Conservation (phyloP, 2,329 filamentous ascomycete species). For the Magnaporthiopsis rhizophila region DNA sequence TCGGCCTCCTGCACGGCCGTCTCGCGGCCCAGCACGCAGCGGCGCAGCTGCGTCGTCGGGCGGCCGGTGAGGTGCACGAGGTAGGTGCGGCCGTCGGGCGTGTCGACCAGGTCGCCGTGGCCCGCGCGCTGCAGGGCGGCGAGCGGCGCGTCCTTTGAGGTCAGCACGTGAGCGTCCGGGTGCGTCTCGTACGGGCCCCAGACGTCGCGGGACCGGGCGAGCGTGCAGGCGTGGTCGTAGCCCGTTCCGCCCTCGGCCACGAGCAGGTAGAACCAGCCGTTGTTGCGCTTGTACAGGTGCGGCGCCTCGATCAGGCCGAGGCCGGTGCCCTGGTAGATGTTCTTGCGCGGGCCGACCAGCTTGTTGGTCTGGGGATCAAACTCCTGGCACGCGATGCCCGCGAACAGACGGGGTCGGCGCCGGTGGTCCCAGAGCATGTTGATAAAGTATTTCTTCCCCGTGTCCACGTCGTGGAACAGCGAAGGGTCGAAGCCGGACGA, state of each 20-base stretch:
- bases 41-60: slow-evolving; percentile 40
- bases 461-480: slow-evolving; percentile 45
- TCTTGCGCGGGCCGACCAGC: slow-evolving; percentile 48
- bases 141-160: slow-evolving; percentile 37
- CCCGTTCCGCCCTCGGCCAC: slow-evolving; percentile 38
- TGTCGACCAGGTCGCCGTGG: slow-evolving; percentile 58
- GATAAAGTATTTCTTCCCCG: slow-evolving; percentile 47
- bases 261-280: slow-evolving; percentile 35
- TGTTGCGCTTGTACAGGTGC: slow-evolving; percentile 33
- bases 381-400: slow-evolving; percentile 51
- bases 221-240: slow-evolving; percentile 38
- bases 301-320: slow-evolving; percentile 37
- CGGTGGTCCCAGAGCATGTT: slow-evolving; percentile 52
- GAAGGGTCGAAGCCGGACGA: slow-evolving; percentile 56
- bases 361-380: slow-evolving; percentile 40
- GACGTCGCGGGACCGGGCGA: slow-evolving; percentile 42
- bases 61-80: slow-evolving; percentile 45
- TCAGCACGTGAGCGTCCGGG: slow-evolving; percentile 49
- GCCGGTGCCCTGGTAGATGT: slow-evolving; percentile 46
- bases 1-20: slow-evolving; percentile 51
- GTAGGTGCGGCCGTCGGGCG: slow-evolving; percentile 42
- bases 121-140: slow-evolving; percentile 55
- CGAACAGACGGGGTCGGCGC: slow-evolving; percentile 38
- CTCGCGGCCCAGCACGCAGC: slow-evolving; percentile 47
- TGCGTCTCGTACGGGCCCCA: slow-evolving; percentile 57